Evolutionary conservation across 768 basidiomycete genomes (phyloP), one percentile per base, ranked within the genome.

Genomic region (Calocybe indica): DNA sequence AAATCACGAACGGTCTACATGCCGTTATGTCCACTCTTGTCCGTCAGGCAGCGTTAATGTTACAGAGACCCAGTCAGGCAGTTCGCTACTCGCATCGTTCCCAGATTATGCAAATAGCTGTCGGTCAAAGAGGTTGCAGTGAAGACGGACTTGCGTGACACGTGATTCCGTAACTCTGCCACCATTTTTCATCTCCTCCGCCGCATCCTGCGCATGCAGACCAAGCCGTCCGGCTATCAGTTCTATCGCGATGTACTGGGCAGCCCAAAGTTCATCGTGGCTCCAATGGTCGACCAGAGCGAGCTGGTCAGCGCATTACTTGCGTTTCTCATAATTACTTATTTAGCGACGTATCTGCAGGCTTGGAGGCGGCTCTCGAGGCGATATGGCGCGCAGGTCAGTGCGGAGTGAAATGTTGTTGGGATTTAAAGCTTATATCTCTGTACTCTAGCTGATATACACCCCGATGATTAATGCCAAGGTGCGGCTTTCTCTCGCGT

Each of bases 391-490:
- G 86, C 85, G 30, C 81, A 92, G 65, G 88, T 88, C 47, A 55
- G 72, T 60, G 9, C 37, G 43, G 33, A 32, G 31, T 12, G 3
- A 11, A 10, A 40, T 37, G 32, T 7, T 50, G 33, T 4, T 43
- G 9, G 32, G 37, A n/a, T 22, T 29, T 31, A 35, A 15, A 38
- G 12, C 28, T 32, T 29, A 33, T n/a, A 13, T 37, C 7, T 45
- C 37, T 39, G 41, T 46, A 44, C 36, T 41, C 35, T 58, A 93
- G 81, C 76, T 97, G 14, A 77, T 81, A n/a, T 98, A 96, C 61
- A 93, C 94, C 0, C 96, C 96, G 12, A 99, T 99, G 96, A 96
- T 99, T 58, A 91, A 95, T 52, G 91, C 93, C 50, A 92, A 89
- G 70, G 85, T 86, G 41, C 28, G 58, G 49, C 38, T 22, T 22